Conservation (phyloP, 2,329 filamentous ascomycete genomes). For the Colletotrichum sublineola region DNA sequence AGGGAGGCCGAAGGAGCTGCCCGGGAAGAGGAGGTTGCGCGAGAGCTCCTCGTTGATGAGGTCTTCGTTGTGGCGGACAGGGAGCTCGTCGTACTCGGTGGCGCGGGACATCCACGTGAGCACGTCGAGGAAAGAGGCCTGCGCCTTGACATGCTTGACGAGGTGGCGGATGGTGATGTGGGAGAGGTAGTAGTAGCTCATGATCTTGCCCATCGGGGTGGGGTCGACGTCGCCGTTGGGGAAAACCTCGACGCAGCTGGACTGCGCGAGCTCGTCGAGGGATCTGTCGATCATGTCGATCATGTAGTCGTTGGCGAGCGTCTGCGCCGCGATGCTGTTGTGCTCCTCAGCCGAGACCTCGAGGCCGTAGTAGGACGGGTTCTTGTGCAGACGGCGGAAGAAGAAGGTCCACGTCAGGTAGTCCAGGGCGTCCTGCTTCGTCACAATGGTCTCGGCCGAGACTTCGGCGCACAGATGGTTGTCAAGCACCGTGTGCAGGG, state of each 20-base stretch:
- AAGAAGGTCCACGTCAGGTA: conserved; percentile 99
- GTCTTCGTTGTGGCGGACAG: conserved; percentile 98
- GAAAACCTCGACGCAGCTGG: conserved; percentile 85
- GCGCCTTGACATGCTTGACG: conserved; percentile 78
- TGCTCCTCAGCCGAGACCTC: conserved; percentile 94
- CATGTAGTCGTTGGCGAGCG: conserved; percentile 94
- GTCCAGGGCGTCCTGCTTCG: conserved; percentile 96
- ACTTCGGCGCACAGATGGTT: conserved; percentile 97
- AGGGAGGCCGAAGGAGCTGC: conserved; percentile 76
- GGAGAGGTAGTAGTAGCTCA: conserved; percentile 99
- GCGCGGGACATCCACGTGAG: conserved; percentile 94
- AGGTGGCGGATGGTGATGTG: conserved; percentile 94
- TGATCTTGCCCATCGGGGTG: conserved; percentile 95
- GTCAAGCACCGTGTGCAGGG: conserved; percentile 94
- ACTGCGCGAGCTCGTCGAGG: conserved; percentile 83
- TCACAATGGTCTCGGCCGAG: conserved; percentile 90
- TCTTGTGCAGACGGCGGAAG: conserved; percentile 97
- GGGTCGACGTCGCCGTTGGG: conserved; percentile 91
- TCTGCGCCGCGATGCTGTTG: conserved; percentile 86
- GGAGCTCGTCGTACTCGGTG: conserved; percentile 96
- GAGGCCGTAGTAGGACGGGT: conserved; percentile 96
- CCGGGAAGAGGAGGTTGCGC: conserved; percentile 78
- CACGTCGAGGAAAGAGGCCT: conserved; percentile 83
- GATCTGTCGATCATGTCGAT: conserved; percentile 91
- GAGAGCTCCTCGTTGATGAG: conserved; percentile 94